phyloP scores from a whole-genome alignment of 306 rosid genomes.

The Urtica urens region DNA sequence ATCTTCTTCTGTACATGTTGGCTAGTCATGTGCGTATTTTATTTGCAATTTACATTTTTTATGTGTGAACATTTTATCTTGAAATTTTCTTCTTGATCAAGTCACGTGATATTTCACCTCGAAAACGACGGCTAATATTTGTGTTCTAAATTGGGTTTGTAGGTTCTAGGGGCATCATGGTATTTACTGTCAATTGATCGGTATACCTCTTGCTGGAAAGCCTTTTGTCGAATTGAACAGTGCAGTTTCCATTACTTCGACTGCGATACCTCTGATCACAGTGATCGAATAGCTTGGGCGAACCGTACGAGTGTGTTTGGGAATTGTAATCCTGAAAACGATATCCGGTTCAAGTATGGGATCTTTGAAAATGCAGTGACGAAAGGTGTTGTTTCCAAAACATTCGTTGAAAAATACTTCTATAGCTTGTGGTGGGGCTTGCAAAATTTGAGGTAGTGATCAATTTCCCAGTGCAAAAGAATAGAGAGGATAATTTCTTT shows the following conservation, averaged over 20 bases:
- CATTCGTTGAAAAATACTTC: conserved; percentile 58
- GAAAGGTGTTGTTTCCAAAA: conserved; percentile 52
- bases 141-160: conserved; percentile 15
- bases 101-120: conserved; percentile 1
- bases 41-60: conserved; percentile 1
- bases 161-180: conserved; percentile 98
- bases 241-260: conserved; percentile 50
- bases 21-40: conserved; percentile 83
- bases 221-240: conserved; percentile 43
- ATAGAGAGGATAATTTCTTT: conserved; percentile 13
- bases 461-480: conserved; percentile 1
- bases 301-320: conserved; percentile 45
- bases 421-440: conserved; percentile 99
- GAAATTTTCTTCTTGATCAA: not conserved
- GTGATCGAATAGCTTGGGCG: conserved; percentile 38
- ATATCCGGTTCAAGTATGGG: conserved; percentile 50
- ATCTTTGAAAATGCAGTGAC: conserved; percentile 49
- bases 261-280: conserved; percentile 29
- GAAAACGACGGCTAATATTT: not conserved
- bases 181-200: conserved; percentile 84
- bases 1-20: conserved; percentile 80
- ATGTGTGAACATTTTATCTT: not conserved
- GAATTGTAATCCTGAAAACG: conserved; percentile 41
- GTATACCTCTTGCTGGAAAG: conserved; percentile 83
- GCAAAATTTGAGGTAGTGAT: conserved; percentile 82